Evolutionary conservation across 2,329 filamentous ascomycete genomes (phyloP).

Genomic region (Cladosporium sphaerospermum): DNA sequence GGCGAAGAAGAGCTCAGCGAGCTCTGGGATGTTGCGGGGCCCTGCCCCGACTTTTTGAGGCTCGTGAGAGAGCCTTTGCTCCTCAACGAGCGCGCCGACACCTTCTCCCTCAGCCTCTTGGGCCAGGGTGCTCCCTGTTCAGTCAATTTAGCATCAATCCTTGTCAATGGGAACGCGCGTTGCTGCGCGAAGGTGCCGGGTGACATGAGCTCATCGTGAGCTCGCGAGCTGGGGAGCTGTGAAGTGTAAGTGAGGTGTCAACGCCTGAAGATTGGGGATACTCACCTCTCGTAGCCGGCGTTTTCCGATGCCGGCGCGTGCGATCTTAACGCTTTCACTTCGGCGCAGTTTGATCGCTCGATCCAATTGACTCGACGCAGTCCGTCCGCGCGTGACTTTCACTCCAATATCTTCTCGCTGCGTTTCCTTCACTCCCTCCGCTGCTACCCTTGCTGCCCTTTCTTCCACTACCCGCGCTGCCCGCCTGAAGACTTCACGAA

Average conservation of each 20-base stretch:
- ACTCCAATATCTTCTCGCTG: too few relatives aligned
- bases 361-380: too few relatives aligned
- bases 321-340: not conserved
- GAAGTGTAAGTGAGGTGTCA: not conserved
- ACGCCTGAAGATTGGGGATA: not conserved
- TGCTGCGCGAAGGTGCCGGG: not conserved
- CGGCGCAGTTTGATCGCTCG: not conserved
- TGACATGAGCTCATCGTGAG: slow-evolving; percentile 7
- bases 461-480: not conserved
- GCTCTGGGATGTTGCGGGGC: not conserved
- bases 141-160: not conserved
- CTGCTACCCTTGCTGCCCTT: not conserved
- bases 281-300: slow-evolving; percentile 1
- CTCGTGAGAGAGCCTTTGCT: not conserved
- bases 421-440: not conserved
- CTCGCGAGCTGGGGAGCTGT: not conserved
- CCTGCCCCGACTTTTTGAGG: not conserved
- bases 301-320: not conserved
- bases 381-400: too few relatives aligned
- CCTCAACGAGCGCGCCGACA: slow-evolving; percentile 1
- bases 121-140: slow-evolving; percentile 5
- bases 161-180: not conserved
- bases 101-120: slow-evolving; percentile 1
- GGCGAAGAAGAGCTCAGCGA: not conserved
- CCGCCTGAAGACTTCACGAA: not conserved